Conservation (phyloP, 495 filamentous ascomycete species). For the Penicillium soppii region DNA sequence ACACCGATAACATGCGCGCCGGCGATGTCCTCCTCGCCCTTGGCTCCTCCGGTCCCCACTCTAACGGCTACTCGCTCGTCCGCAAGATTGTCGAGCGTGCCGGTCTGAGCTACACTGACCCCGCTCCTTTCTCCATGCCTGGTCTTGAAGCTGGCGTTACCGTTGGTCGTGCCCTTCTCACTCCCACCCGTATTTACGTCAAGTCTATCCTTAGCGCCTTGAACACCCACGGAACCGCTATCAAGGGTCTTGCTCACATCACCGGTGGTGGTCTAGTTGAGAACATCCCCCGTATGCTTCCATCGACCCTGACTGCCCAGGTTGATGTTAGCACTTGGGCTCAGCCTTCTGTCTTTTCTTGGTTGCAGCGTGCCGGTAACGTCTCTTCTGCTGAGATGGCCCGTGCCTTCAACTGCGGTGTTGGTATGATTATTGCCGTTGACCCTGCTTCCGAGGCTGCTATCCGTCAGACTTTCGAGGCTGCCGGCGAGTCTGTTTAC, state of each 20-base stretch:
- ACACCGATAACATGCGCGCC: constrained; percentile 67
- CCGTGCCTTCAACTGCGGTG: constrained; percentile 87
- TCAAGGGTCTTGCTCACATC: constrained; percentile 94
- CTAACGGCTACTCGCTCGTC: constrained; percentile 93
- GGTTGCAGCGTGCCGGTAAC: constrained; percentile 78
- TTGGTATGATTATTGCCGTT: constrained; percentile 91
- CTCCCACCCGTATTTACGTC: constrained; percentile 82
- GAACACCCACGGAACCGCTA: constrained; percentile 51
- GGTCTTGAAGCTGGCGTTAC: constrained; percentile 33
- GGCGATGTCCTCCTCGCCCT: constrained; percentile 87
- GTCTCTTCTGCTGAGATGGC: constrained; percentile 75
- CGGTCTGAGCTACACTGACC: constrained; percentile 64
- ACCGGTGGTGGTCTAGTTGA: constrained; percentile 91
- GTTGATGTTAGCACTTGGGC: constrained; percentile 73
- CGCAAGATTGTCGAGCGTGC: constrained; percentile 77
- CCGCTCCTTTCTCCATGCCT: constrained; percentile 71
- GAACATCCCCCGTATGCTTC: constrained; percentile 92
- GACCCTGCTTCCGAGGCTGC: constrained; percentile 28
- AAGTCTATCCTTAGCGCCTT: constrained; percentile 64
- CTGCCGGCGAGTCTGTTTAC: constrained; percentile 74
- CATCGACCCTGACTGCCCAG: constrained; percentile 67
- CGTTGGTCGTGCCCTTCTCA: constrained; percentile 73
- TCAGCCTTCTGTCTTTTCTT: constrained; percentile 73
- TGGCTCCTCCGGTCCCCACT: constrained; percentile 80
- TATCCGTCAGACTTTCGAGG: constrained; percentile 46